Percentiles rank a stretch among this genome's conserved stretches.
Evolutionary conservation across 2,329 filamentous ascomycete genomes (phyloP).

Genomic region (Penicillium sp.): DNA sequence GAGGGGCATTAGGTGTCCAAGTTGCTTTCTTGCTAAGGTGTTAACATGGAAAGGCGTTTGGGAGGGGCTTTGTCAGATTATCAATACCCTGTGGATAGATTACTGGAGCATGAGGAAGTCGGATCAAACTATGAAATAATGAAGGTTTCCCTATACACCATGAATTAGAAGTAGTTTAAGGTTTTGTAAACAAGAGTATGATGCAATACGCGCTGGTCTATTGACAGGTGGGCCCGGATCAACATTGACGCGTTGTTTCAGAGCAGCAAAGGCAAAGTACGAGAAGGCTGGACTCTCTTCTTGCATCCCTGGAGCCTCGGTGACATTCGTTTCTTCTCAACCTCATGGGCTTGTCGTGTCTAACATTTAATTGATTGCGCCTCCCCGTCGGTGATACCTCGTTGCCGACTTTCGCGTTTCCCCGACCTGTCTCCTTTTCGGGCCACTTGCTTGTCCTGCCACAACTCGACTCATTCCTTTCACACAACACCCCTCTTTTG

Average conservation of each 20-base stretch:
- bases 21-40: conserved; percentile 10
- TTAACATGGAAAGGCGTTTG: conserved; percentile 20
- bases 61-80: conserved; percentile 3
- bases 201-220: conserved; percentile 9
- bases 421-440: conserved; percentile 8
- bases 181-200: neutral
- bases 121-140: conserved; percentile 4
- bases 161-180: neutral
- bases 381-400: conserved; percentile 11
- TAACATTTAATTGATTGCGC: conserved; percentile 4
- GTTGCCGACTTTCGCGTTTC: neutral
- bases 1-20: conserved; percentile 29
- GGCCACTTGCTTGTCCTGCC: conserved; percentile 9
- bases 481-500: conserved; percentile 6
- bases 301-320: conserved; percentile 12
- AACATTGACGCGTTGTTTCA: conserved; percentile 28
- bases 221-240: conserved; percentile 23
- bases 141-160: neutral
- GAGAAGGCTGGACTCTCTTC: conserved; percentile 12
- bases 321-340: conserved; percentile 14
- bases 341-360: conserved; percentile 7
- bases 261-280: conserved; percentile 5
- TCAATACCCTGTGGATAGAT: conserved; percentile 23
- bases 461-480: conserved; percentile 11
- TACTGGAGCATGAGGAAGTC: conserved; percentile 5